Conservation (phyloP, 2,329 filamentous ascomycete species). For the Aaosphaeria pasadenensis region DNA sequence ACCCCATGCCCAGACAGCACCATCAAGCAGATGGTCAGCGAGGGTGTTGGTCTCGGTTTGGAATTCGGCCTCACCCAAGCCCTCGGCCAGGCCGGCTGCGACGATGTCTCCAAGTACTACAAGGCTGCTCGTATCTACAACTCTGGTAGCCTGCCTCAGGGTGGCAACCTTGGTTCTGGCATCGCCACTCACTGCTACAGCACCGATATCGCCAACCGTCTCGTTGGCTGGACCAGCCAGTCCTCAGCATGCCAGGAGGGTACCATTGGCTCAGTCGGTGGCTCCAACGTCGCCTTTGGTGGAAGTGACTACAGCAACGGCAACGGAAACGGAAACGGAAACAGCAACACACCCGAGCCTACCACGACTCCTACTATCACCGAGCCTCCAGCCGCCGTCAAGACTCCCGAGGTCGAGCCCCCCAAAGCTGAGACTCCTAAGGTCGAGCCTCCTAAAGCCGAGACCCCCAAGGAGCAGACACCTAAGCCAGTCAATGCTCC, state of each 20-base stretch:
- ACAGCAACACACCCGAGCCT: slow-evolving; percentile 1
- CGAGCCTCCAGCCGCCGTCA: neutral
- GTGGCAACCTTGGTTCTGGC: slow-evolving; percentile 39
- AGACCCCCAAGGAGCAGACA: neutral
- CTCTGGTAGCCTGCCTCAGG: slow-evolving; percentile 40
- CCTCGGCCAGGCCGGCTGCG: slow-evolving; percentile 25
- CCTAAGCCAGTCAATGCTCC: slow-evolving; percentile 3
- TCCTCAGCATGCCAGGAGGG: slow-evolving; percentile 14
- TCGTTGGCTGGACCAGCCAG: slow-evolving; percentile 39
- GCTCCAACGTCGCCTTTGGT: slow-evolving; percentile 1
- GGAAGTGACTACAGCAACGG: slow-evolving; percentile 3
- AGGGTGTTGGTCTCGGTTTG: slow-evolving; percentile 44
- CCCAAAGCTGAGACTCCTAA: neutral
- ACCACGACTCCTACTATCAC: slow-evolving; percentile 1
- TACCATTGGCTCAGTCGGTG: slow-evolving; percentile 9
- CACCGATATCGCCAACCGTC: slow-evolving; percentile 50
- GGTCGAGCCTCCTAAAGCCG: slow-evolving; percentile 1
- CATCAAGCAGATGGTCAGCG: slow-evolving; percentile 42
- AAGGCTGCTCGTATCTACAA: slow-evolving; percentile 51
- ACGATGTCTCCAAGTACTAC: slow-evolving; percentile 43
- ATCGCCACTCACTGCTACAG: slow-evolving; percentile 50
- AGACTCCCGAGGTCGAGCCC: slow-evolving; percentile 1
- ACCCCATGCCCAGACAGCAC: slow-evolving; percentile 38
- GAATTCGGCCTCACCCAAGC: slow-evolving; percentile 45
- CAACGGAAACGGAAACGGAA: neutral